These are phyloP conservation scores for Cladosporium sp. DNA, from an alignment of 2,329 filamentous ascomycete genomes.

Conservation along the genomic window DNA sequence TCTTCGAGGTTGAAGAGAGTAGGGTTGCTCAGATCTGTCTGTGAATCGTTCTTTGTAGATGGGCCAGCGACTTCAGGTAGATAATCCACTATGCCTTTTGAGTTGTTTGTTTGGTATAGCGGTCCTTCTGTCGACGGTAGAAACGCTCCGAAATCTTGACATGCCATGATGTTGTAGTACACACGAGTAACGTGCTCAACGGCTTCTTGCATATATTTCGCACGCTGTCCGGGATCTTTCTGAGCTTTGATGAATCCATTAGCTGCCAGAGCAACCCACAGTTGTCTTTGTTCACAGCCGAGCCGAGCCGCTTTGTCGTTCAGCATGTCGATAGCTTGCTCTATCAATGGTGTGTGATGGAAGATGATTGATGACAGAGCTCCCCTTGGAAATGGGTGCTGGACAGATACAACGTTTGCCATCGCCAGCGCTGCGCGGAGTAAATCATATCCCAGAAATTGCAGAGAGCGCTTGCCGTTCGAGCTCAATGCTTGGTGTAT, in stretches of 20 bases:
- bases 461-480: slow-evolving; percentile 23
- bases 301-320: slow-evolving; percentile 27
- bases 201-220: slow-evolving; percentile 28
- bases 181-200: slow-evolving; percentile 26
- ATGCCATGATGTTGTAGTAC: slow-evolving; percentile 31
- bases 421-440: slow-evolving; percentile 27
- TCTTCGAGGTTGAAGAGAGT: slow-evolving; percentile 26
- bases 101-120: not conserved
- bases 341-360: not conserved
- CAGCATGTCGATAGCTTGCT: slow-evolving; percentile 24
- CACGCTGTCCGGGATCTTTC: slow-evolving; percentile 20
- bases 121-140: not conserved
- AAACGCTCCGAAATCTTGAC: slow-evolving; percentile 21
- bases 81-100: slow-evolving; percentile 15
- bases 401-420: slow-evolving; percentile 2
- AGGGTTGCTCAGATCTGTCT: slow-evolving; percentile 3
- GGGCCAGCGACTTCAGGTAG: slow-evolving; percentile 10
- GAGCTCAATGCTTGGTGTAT: slow-evolving; percentile 22
- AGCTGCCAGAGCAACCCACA: slow-evolving; percentile 28
- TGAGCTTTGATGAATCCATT: slow-evolving; percentile 24
- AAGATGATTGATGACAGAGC: not conserved
- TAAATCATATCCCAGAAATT: slow-evolving; percentile 26
- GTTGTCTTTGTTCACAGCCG: slow-evolving; percentile 27
- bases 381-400: not conserved
- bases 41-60: no score